A percentile compares a stretch with the other conserved stretches of the same genome.
These are phyloP conservation scores for Grosmannia huntii DNA, from an alignment of 2,329 filamentous ascomycete species.

Conservation along the genomic window DNA sequence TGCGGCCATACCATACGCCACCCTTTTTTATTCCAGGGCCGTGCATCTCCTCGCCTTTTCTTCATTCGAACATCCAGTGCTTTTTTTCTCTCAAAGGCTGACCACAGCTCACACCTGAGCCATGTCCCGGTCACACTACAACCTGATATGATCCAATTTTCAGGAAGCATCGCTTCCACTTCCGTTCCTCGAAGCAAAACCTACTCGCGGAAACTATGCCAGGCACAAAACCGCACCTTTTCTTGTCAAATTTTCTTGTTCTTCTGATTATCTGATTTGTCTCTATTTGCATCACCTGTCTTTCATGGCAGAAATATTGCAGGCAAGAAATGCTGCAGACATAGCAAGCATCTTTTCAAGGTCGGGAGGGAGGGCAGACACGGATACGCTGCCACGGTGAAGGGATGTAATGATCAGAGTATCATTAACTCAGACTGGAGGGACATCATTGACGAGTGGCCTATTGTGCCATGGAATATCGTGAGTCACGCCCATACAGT, in stretches of 20 bases:
- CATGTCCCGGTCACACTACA: not conserved
- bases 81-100: not conserved
- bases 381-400: too few relatives aligned
- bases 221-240: not conserved
- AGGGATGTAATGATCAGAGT: too few relatives aligned
- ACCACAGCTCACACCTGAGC: not conserved
- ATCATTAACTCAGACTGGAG: too few relatives aligned
- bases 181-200: not conserved
- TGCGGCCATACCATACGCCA: not conserved
- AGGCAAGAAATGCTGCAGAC: too few relatives aligned
- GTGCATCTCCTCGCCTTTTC: not conserved
- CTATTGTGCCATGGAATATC: too few relatives aligned
- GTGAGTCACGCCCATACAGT: too few relatives aligned
- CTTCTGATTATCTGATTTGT: not conserved
- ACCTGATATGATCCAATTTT: not conserved
- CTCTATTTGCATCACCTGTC: not conserved
- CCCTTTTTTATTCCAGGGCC: not conserved
- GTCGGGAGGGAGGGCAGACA: too few relatives aligned
- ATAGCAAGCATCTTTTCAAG: too few relatives aligned
- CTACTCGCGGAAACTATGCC: not conserved
- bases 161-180: not conserved
- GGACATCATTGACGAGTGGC: too few relatives aligned
- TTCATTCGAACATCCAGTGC: not conserved
- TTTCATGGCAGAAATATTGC: not conserved
- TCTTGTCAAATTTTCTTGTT: not conserved